A percentile compares a stretch with the other conserved stretches of the same genome.
phyloP scores from a whole-genome alignment of 768 basidiomycete species.

The Kwoniella sp. region DNA sequence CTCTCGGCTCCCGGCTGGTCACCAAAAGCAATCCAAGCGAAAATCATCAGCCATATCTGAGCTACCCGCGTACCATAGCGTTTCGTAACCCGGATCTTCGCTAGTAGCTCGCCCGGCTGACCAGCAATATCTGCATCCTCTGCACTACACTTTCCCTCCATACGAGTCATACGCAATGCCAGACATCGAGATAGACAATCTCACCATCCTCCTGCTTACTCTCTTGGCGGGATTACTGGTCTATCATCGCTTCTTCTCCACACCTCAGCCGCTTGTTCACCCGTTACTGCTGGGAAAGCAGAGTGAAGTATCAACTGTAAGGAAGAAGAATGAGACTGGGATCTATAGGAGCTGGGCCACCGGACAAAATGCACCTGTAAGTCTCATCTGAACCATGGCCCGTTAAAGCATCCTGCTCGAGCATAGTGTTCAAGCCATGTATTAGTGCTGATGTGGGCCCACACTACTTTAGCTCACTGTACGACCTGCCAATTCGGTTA shows the following conservation, averaged over 20 bases:
- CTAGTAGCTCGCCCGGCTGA: too few relatives aligned
- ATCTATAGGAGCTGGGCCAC: constrained; percentile 87
- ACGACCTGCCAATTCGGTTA: constrained; percentile 48
- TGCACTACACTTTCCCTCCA: background rate
- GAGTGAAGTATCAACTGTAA: constrained; percentile 80
- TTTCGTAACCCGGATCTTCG: too few relatives aligned
- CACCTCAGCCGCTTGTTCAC: constrained; percentile 66
- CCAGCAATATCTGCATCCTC: too few relatives aligned
- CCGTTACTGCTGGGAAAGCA: constrained; percentile 91
- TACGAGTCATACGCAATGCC: constrained; percentile 16
- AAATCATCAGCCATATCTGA: too few relatives aligned
- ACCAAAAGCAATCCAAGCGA: too few relatives aligned
- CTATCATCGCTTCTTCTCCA: constrained; percentile 44
- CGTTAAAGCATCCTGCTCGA: too few relatives aligned
- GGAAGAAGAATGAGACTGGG: constrained; percentile 79
- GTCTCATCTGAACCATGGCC: too few relatives aligned
- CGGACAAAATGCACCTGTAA: constrained; percentile 64
- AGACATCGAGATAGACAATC: constrained; percentile 44
- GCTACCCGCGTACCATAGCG: too few relatives aligned
- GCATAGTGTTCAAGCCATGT: too few relatives aligned
- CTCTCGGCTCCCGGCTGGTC: too few relatives aligned
- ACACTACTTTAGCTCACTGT: constrained; percentile 39
- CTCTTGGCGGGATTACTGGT: constrained; percentile 30
- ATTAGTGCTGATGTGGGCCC: background rate
- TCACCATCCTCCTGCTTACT: constrained; percentile 42